Conservation (phyloP, 176 grass and related monocot genomes). For the Aegilops tauschii region DNA sequence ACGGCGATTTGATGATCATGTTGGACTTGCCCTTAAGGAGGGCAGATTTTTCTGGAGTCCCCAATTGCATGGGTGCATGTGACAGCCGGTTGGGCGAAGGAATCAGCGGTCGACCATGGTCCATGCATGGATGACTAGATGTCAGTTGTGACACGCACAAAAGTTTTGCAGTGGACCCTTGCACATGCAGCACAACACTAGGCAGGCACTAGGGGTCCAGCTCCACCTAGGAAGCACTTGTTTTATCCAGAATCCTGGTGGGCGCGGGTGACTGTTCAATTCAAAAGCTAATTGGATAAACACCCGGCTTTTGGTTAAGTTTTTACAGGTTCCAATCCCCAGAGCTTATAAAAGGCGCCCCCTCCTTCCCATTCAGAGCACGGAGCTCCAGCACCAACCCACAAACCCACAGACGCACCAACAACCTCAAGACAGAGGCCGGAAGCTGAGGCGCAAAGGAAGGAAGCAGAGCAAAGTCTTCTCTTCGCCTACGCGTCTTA, state of each 20-base stretch:
- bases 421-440: neutral
- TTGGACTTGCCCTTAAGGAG: too few species aligned
- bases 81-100: neutral
- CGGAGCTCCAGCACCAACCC: slow-evolving; percentile 22
- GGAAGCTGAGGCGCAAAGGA: slow-evolving; percentile 30
- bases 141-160: slow-evolving; percentile 33
- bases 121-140: slow-evolving; percentile 25
- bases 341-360: slow-evolving; percentile 59
- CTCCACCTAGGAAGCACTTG: slow-evolving; percentile 12
- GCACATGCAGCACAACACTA: slow-evolving; percentile 38
- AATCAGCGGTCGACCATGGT: neutral
- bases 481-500: neutral
- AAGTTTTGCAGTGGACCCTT: neutral
- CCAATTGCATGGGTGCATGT: neutral
- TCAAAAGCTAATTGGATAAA: slow-evolving; percentile 36
- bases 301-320: slow-evolving; percentile 23
- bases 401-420: neutral
- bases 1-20: too few species aligned
- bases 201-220: slow-evolving; percentile 23
- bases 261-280: slow-evolving; percentile 51
- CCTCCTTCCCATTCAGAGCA: slow-evolving; percentile 27
- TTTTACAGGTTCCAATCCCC: neutral
- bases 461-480: slow-evolving; percentile 7
- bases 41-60: neutral
- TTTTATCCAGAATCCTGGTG: slow-evolving; percentile 29